Evolutionary conservation across 2,329 filamentous ascomycete species (phyloP), one percentile per base, ranked within the genome.

Genomic region (Diaporthe sp.): DNA sequence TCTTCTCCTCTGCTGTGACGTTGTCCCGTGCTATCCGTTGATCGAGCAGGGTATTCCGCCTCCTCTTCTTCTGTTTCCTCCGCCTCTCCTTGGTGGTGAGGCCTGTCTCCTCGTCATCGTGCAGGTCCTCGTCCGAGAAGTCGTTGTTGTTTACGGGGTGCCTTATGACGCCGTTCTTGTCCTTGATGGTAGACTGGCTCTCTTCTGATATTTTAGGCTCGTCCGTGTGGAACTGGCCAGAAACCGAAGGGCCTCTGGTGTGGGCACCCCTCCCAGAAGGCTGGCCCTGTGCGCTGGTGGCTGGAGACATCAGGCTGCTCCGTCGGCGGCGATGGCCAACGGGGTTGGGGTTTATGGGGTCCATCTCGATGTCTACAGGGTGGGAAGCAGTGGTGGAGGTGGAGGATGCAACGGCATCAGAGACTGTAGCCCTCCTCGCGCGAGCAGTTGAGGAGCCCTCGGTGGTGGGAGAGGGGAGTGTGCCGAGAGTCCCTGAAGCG

Each of bases 91-190:
- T 90, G 76, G 90, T 89, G 51, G 95, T 97, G 79, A 98, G 87
- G 1, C 95, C 96, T 2, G 94, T 94, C 88, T 98, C 96, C 85
- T 98, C 96, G 81, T 98, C 96, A 79, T 96, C 94, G 76, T 94
- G 91, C 39, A 94, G 83, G 62, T 94, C 94, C 78, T 95, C 93
- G 78, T 95, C 93, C 39, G 92, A 92, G 72, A 91, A 89, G 79
- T 92, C 90, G 72, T 88, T 81, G 67, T 82, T 22, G 9, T 49
- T 78, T 72, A 78, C 79, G 34, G 76, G 77, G 3, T 73, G 76
- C 77, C 61, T 59, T 68, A 68, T 76, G 22, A 71, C 69, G 39
- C 77, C 77, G 51, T 74, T 72, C 53, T 77, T 73, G 9, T 77
- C 79, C 51, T 75, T 77, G 55, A 77, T 65, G 31, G 75, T 77